Evolutionary conservation across 768 basidiomycete genomes (phyloP).

Genomic region (Leccinum obscurum): DNA sequence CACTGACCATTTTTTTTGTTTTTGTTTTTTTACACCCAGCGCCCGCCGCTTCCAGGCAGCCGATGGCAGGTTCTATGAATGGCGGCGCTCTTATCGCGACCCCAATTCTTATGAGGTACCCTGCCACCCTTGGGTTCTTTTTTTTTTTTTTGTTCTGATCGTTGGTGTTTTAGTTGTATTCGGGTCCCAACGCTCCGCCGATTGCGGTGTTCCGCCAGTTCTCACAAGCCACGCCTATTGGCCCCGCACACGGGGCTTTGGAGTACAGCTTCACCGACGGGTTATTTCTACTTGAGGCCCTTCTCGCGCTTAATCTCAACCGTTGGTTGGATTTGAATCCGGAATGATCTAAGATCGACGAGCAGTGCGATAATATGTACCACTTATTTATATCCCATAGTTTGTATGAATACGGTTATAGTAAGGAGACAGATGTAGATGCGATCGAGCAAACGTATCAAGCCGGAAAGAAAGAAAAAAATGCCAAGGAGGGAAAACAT

Average conservation of each 20-base stretch:
- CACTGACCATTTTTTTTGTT: slow-evolving; percentile 3
- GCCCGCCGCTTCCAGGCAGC: slow-evolving; percentile 58
- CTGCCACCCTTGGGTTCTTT: not conserved
- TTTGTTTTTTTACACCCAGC: slow-evolving; percentile 35
- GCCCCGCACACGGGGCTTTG: slow-evolving; percentile 62
- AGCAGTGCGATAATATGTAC: slow-evolving; percentile 16
- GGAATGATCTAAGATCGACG: slow-evolving; percentile 31
- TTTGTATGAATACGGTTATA: slow-evolving; percentile 35
- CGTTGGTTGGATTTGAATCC: slow-evolving; percentile 68
- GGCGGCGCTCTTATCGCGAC: slow-evolving; percentile 53
- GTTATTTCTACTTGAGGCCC: slow-evolving; percentile 57
- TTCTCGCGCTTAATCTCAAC: slow-evolving; percentile 69
- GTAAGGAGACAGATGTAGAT: slow-evolving; percentile 22
- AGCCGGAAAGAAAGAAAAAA: slow-evolving; percentile 12
- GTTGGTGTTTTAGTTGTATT: slow-evolving; percentile 41
- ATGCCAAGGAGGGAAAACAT: slow-evolving; percentile 12
- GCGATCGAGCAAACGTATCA: slow-evolving; percentile 13
- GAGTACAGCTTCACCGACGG: slow-evolving; percentile 65
- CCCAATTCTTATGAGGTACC: slow-evolving; percentile 63
- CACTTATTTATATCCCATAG: slow-evolving; percentile 35
- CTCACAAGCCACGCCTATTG: slow-evolving; percentile 54
- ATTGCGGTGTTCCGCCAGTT: slow-evolving; percentile 63
- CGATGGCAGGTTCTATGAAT: slow-evolving; percentile 63
- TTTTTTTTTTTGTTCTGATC: slow-evolving; percentile 6
- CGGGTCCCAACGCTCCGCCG: slow-evolving; percentile 43